phyloP scores from a whole-genome alignment of 2,329 filamentous ascomycete species.

The Aspergillus nomiae region DNA sequence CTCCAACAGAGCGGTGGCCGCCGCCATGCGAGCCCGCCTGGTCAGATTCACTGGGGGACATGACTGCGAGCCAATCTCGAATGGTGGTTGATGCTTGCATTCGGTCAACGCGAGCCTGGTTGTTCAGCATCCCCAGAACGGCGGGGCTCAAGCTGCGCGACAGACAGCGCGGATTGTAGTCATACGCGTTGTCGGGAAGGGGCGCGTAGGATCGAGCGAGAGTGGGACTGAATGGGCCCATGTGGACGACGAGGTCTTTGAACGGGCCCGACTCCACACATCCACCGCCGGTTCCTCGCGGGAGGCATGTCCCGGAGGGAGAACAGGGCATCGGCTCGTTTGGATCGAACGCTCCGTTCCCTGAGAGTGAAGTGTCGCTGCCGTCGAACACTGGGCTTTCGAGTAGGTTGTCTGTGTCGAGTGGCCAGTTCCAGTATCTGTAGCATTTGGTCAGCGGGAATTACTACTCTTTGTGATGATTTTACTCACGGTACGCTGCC shows the following conservation, averaged over 20 bases:
- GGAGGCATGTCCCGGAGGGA: neutral
- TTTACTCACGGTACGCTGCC: slow-evolving; percentile 8
- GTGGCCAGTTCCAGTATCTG: slow-evolving; percentile 18
- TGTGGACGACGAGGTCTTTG: slow-evolving; percentile 7
- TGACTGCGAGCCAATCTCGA: neutral
- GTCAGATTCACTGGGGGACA: neutral
- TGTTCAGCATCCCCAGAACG: neutral
- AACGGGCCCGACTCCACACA: slow-evolving; percentile 15
- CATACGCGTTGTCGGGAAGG: slow-evolving; percentile 8
- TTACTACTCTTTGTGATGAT: slow-evolving; percentile 17
- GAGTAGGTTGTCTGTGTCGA: slow-evolving; percentile 8
- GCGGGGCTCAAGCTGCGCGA: slow-evolving; percentile 7
- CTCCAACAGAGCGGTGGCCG: slow-evolving; percentile 3
- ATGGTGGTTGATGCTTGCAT: neutral
- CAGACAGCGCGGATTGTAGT: slow-evolving; percentile 14
- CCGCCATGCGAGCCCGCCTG: neutral
- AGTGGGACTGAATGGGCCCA: neutral
- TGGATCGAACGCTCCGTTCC: slow-evolving; percentile 23
- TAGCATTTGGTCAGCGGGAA: neutral
- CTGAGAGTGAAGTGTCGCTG: slow-evolving; percentile 17
- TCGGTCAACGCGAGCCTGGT: neutral
- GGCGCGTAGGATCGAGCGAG: neutral
- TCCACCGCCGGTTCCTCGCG: neutral
- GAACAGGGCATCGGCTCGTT: neutral
- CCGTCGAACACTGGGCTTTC: slow-evolving; percentile 15